These are phyloP conservation scores for Cladosporium sp. DNA, from an alignment of 2,329 filamentous ascomycete genomes.

Conservation along the genomic window DNA sequence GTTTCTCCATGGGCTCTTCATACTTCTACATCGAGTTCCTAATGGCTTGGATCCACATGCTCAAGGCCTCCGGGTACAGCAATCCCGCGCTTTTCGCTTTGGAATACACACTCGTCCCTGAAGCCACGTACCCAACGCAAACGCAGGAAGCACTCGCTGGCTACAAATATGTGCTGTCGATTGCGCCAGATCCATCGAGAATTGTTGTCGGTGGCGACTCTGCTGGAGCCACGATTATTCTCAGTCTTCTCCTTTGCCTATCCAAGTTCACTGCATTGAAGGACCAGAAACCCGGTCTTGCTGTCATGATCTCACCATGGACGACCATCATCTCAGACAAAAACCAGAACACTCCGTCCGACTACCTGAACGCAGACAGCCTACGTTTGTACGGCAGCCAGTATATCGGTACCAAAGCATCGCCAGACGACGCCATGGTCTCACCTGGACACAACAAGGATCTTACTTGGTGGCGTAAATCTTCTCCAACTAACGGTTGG, in stretches of 20 bases:
- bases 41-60: conserved; percentile 63
- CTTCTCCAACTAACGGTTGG: conserved; percentile 63
- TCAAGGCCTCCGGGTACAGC: conserved; percentile 59
- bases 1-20: conserved; percentile 75
- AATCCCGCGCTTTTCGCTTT: conserved; percentile 77
- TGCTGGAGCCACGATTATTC: conserved; percentile 68
- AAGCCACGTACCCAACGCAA: conserved; percentile 68
- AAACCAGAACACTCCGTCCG: conserved; percentile 66
- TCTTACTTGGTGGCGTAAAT: conserved; percentile 60
- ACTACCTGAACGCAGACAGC: conserved; percentile 66
- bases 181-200: conserved; percentile 54
- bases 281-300: conserved; percentile 54
- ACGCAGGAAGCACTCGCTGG: conserved; percentile 65
- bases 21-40: conserved; percentile 86
- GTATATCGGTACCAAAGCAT: conserved; percentile 56
- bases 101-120: conserved; percentile 76
- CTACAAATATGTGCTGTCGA: conserved; percentile 65
- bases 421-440: conserved; percentile 52
- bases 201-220: conserved; percentile 76
- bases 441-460: conserved; percentile 71
- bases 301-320: conserved; percentile 77
- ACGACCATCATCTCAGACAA: conserved; percentile 64
- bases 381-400: conserved; percentile 67
- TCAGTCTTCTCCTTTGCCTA: conserved; percentile 68
- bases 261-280: conserved; percentile 45